phyloP scores from a whole-genome alignment of 2,329 filamentous ascomycete genomes.

The Diaporthe sp. region DNA sequence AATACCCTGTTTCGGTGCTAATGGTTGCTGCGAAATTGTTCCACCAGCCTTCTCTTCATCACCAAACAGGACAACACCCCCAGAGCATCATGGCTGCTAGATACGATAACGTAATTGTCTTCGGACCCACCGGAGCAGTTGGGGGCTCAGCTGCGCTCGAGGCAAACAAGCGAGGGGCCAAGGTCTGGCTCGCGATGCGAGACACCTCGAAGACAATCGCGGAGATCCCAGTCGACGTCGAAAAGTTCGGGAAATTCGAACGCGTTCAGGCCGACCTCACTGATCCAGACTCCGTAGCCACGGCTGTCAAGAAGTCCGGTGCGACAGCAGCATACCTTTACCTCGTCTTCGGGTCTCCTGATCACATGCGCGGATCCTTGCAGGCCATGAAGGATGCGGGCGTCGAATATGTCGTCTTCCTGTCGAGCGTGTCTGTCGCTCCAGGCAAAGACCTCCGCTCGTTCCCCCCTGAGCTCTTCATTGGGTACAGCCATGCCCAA shows the following conservation, averaged over 20 bases:
- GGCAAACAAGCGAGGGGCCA: slow-evolving; percentile 56
- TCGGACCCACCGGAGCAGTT: slow-evolving; percentile 63
- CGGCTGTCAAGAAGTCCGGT: slow-evolving; percentile 56
- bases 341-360: slow-evolving; percentile 48
- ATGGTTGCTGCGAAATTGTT: background rate
- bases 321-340: slow-evolving; percentile 66
- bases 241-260: slow-evolving; percentile 39
- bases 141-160: slow-evolving; percentile 56
- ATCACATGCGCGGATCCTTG: slow-evolving; percentile 57
- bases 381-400: slow-evolving; percentile 60
- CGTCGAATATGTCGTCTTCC: slow-evolving; percentile 59
- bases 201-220: slow-evolving; percentile 56
- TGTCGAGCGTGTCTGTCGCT: slow-evolving; percentile 56
- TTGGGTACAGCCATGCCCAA: slow-evolving; percentile 58
- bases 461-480: slow-evolving; percentile 49
- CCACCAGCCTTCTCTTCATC: background rate
- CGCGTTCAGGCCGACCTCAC: slow-evolving; percentile 57
- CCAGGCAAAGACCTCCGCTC: slow-evolving; percentile 45
- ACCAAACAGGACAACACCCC: background rate
- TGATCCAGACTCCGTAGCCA: slow-evolving; percentile 54
- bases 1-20: background rate
- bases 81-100: slow-evolving; percentile 33
- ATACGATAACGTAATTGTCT: slow-evolving; percentile 56
- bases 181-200: slow-evolving; percentile 45
- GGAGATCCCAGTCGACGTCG: slow-evolving; percentile 34